These are phyloP conservation scores for Breynia disticha DNA, from an alignment of 441 rosid genomes.

Conservation along the genomic window DNA sequence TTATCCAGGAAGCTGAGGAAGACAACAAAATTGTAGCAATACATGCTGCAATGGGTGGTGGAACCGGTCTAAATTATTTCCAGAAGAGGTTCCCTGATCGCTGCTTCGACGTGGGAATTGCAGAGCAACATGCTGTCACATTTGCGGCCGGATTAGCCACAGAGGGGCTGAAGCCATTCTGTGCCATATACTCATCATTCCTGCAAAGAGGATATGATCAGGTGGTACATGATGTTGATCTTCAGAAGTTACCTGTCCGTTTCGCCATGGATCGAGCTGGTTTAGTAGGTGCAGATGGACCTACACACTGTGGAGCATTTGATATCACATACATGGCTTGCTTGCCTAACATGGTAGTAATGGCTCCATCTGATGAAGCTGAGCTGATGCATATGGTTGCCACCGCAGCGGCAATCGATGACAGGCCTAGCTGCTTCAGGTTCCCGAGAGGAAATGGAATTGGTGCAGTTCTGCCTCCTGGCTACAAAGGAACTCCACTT, in stretches of 20 bases:
- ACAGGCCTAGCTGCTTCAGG: constrained; percentile 77
- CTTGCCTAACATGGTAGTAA: constrained; percentile 72
- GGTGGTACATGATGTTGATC: constrained; percentile 77
- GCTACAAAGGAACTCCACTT: constrained; percentile 47
- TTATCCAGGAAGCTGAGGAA: constrained; percentile 52
- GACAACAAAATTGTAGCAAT: constrained; percentile 59
- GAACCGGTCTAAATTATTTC: constrained; percentile 66
- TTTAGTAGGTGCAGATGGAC: constrained; percentile 73
- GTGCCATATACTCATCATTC: constrained; percentile 66
- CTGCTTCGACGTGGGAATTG: constrained; percentile 77
- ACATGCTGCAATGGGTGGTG: constrained; percentile 86
- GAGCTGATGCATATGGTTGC: constrained; percentile 80
- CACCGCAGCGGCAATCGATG: constrained; percentile 64
- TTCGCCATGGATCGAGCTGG: constrained; percentile 69
- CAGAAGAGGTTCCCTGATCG: constrained; percentile 62
- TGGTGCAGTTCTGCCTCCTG: constrained; percentile 42
- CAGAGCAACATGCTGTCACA: constrained; percentile 74
- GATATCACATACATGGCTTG: constrained; percentile 67
- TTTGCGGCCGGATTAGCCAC: constrained; percentile 76
- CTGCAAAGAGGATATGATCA: constrained; percentile 76
- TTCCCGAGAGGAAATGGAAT: constrained; percentile 69
- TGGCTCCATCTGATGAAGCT: constrained; percentile 78
- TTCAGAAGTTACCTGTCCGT: constrained; percentile 62
- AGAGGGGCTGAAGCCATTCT: constrained; percentile 72
- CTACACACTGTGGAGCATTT: constrained; percentile 74